Base-by-base conservation (phyloP, 169 alveolate species). In the Plasmodium gonderi region DNA sequence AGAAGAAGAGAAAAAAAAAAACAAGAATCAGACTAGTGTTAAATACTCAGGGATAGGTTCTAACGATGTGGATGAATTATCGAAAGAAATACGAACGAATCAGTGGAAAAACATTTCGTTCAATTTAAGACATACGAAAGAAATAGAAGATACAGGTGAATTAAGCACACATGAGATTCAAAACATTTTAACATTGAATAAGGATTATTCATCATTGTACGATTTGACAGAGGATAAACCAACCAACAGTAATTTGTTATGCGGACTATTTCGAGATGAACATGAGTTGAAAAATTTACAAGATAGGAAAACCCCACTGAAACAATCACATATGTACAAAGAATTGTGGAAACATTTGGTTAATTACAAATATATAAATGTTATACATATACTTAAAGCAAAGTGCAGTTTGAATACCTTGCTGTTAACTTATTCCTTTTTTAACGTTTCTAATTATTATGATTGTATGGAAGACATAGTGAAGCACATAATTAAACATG, bases 321-420 rank as follows among this genome's bases (percentile, higher is more conserved):
- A 87, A 42, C 65, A 87, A 6, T 38, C 89, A 3, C 79, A 87
- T 67, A 75, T 87, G 12, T 87, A 65, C 51, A 87, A 67, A 36
- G 93, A 87, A 31, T 60, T 87, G 17, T 87, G 93, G 93, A 75
- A 38, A 47, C 51, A 87, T 26, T 68, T 87, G 23, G 40, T 75
- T 42, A 87, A 87, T 64, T 87, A 87, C 45, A 87, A 87, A 87
- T 87, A 87, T 75, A 75, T 87, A 54, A 87, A 87, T 64, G 51
- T 87, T n/a, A 87, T 87, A 9, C 93, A 87, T 38, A 54, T 87
- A 20, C 23, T 87, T 14, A 87, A 87, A 11, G 93, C 49, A 26
- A 54, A 42, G 44, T 26, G 79, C 44, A 75, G 69, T 17, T 49
- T 33, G 8, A 51, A 87, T 26, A 51, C 76, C 0, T 78, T 87